Conservation (phyloP, 805 yeast species). For the Ogataea methanolica region DNA sequence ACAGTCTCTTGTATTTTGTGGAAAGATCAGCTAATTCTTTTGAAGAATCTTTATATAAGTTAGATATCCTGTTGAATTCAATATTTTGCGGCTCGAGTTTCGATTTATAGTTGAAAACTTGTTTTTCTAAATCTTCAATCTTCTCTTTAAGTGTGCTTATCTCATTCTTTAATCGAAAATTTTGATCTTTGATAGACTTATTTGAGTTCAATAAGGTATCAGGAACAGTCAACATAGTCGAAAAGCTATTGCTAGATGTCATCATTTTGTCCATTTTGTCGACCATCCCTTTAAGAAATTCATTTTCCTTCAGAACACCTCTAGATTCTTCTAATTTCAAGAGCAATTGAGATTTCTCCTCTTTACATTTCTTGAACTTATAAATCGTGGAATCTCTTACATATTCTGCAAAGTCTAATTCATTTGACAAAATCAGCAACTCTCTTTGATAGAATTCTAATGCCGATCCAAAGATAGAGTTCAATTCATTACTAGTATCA, state of each 20-base stretch:
- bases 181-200: too few relatives aligned
- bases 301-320: conserved; percentile 5
- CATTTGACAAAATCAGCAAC: conserved; percentile 51
- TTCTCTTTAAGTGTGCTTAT: too few relatives aligned
- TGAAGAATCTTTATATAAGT: too few relatives aligned
- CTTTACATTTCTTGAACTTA: conserved; percentile 22
- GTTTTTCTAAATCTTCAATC: too few relatives aligned
- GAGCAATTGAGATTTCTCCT: conserved; percentile 26
- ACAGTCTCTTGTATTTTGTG: too few relatives aligned
- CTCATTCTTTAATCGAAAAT: too few relatives aligned
- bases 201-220: too few relatives aligned
- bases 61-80: too few relatives aligned
- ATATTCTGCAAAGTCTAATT: conserved; percentile 54
- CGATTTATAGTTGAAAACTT: too few relatives aligned
- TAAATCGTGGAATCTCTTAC: conserved; percentile 36
- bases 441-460: conserved; percentile 53
- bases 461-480: conserved; percentile 1
- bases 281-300: not conserved
- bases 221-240: too few relatives aligned
- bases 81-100: too few relatives aligned
- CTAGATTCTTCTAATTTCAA: not conserved
- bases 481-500: not conserved
- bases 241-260: not conserved
- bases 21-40: too few relatives aligned
- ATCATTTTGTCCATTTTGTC: not conserved